Percentiles rank a stretch among this genome's conserved stretches.
phyloP scores from a whole-genome alignment of 805 yeast species.

The Kuraishia hungarica region DNA sequence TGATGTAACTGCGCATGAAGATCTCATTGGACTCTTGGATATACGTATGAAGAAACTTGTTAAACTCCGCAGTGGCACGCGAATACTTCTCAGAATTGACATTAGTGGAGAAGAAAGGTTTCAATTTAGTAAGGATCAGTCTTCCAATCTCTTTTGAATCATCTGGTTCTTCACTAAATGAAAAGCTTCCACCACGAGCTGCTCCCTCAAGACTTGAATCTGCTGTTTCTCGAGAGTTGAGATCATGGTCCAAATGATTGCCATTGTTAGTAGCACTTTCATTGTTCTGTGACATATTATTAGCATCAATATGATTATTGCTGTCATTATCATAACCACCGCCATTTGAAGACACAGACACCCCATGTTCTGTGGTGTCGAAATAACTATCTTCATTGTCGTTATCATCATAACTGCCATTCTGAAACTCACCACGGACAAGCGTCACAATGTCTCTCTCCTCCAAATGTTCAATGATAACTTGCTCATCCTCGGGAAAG shows the following conservation, averaged over 20 bases:
- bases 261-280: not conserved
- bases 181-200: not conserved
- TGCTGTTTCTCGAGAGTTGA: not conserved
- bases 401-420: not conserved
- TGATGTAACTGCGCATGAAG: constrained; percentile 4
- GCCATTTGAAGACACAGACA: constrained; percentile 2
- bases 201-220: not conserved
- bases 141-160: constrained; percentile 2
- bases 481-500: constrained; percentile 27
- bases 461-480: constrained; percentile 20
- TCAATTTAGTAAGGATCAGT: constrained; percentile 2
- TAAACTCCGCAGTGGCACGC: constrained; percentile 1
- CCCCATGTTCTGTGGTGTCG: not conserved
- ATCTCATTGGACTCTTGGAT: constrained; percentile 5
- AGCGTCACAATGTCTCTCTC: constrained; percentile 24
- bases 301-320: not conserved
- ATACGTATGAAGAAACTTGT: constrained; percentile 2
- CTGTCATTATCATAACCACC: not conserved
- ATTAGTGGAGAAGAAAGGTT: constrained; percentile 3
- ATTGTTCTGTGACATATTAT: not conserved
- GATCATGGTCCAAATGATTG: not conserved
- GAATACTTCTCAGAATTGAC: not conserved
- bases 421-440: constrained; percentile 14
- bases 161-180: not conserved
- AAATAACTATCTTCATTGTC: constrained; percentile 5